Percentiles rank a stretch among this genome's conserved stretches.
These are phyloP conservation scores for Xerocomellus chrysenteron DNA, from an alignment of 768 basidiomycete species.

Conservation along the genomic window DNA sequence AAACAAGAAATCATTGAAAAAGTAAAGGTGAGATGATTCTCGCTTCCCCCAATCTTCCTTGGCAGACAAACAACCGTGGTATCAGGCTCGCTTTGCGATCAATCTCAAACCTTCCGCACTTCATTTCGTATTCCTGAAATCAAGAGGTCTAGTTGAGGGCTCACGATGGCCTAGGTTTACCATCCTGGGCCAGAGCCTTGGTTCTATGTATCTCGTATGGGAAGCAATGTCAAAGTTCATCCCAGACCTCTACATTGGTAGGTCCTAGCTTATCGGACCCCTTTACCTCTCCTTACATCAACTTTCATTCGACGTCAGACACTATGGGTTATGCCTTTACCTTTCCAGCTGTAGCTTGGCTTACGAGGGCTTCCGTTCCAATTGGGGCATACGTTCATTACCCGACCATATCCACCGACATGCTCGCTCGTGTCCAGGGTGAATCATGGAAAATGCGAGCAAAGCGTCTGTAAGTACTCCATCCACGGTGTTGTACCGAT, in stretches of 20 bases:
- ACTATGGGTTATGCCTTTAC: conserved; percentile 99
- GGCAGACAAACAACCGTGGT: not conserved
- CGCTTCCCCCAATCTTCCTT: not conserved
- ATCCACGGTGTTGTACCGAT: not conserved
- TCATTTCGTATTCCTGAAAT: conserved; percentile 78
- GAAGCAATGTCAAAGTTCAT: conserved; percentile 78
- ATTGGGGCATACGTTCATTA: conserved; percentile 95
- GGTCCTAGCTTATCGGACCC: conserved; percentile 14
- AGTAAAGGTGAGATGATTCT: conserved; percentile 57
- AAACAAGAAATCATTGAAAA: conserved; percentile 80
- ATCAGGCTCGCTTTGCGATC: conserved; percentile 80
- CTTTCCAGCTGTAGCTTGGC: conserved; percentile 68
- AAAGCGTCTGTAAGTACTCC: conserved; percentile 27
- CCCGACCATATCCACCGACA: conserved; percentile 92
- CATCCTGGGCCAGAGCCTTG: conserved; percentile 86
- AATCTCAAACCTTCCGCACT: conserved; percentile 59
- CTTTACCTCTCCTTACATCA: conserved; percentile 5
- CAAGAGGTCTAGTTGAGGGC: conserved; percentile 74
- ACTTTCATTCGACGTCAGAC: conserved; percentile 48
- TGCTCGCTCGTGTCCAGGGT: conserved; percentile 73
- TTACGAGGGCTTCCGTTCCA: conserved; percentile 56
- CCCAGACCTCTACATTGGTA: conserved; percentile 91
- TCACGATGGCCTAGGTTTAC: conserved; percentile 88
- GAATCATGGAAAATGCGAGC: conserved; percentile 26
- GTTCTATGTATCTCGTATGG: conserved; percentile 79